Percentiles rank a stretch among this genome's conserved stretches.
These are phyloP conservation scores for Aspergillus aculeatinus DNA, from an alignment of 2,329 filamentous ascomycete genomes.

Conservation along the genomic window DNA sequence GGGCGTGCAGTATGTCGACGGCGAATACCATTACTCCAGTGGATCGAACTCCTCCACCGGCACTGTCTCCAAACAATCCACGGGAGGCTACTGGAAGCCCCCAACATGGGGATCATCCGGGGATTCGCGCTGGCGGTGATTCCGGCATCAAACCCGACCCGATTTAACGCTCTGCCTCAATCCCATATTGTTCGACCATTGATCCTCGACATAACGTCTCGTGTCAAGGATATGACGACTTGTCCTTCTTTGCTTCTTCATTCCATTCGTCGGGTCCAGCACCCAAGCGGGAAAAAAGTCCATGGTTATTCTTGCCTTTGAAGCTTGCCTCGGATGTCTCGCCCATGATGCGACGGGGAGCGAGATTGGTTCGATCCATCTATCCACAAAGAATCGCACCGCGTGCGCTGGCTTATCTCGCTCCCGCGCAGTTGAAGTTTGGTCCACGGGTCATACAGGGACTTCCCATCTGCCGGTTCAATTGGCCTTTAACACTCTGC, in stretches of 20 bases:
- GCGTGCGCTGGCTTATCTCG: background rate
- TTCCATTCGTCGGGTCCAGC: slow-evolving; percentile 12
- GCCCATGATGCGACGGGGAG: background rate
- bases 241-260: slow-evolving; percentile 7
- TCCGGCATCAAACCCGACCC: background rate
- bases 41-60: slow-evolving; percentile 37
- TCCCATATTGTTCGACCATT: slow-evolving; percentile 6
- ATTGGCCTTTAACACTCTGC: background rate
- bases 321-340: background rate
- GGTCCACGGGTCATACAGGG: background rate
- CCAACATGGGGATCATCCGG: slow-evolving; percentile 29
- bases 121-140: slow-evolving; percentile 31
- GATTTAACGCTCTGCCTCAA: background rate
- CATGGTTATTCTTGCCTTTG: slow-evolving; percentile 5
- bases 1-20: slow-evolving; percentile 88
- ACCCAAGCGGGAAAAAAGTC: slow-evolving; percentile 11
- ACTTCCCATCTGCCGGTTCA: background rate
- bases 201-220: slow-evolving; percentile 24
- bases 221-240: slow-evolving; percentile 22
- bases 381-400: background rate
- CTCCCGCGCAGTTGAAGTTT: background rate
- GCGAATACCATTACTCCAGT: slow-evolving; percentile 79
- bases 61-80: slow-evolving; percentile 42
- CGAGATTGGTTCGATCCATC: background rate
- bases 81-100: slow-evolving; percentile 34